These are phyloP conservation scores for Penicillium sp. DNA, from an alignment of 2,329 filamentous ascomycete genomes.

Conservation along the genomic window DNA sequence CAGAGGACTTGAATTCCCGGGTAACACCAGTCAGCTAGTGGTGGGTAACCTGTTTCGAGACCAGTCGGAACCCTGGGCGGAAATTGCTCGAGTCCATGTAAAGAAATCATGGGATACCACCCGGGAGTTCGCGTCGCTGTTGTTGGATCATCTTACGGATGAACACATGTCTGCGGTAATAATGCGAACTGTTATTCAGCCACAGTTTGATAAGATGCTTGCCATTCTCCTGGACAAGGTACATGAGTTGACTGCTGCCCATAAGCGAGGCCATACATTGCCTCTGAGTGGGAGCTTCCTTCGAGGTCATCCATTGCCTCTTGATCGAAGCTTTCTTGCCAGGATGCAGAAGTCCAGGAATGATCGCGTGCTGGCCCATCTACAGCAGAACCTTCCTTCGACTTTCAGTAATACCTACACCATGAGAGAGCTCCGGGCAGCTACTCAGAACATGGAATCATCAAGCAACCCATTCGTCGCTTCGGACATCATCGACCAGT, in stretches of 20 bases:
- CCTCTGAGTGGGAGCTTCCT: slow-evolving; percentile 16
- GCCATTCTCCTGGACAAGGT: slow-evolving; percentile 20
- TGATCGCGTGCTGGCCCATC: slow-evolving; percentile 5
- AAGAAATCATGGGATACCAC: slow-evolving; percentile 24
- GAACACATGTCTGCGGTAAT: slow-evolving; percentile 20
- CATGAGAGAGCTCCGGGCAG: neutral
- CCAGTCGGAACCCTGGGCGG: slow-evolving; percentile 30
- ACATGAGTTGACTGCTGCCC: slow-evolving; percentile 20
- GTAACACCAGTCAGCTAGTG: neutral
- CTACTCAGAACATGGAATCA: neutral
- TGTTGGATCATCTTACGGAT: slow-evolving; percentile 27
- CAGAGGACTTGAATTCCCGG: neutral
- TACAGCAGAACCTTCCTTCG: neutral
- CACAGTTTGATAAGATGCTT: slow-evolving; percentile 25
- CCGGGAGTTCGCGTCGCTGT: slow-evolving; percentile 18
- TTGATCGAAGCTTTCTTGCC: neutral
- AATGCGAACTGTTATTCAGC: slow-evolving; percentile 16
- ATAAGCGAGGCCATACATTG: slow-evolving; percentile 24
- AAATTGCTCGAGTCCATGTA: slow-evolving; percentile 26
- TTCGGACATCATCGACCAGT: slow-evolving; percentile 28
- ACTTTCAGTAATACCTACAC: neutral
- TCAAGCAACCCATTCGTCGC: slow-evolving; percentile 35
- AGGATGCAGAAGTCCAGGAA: slow-evolving; percentile 9
- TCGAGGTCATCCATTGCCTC: neutral
- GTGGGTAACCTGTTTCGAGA: neutral